phyloP scores from a whole-genome alignment of 192 early-diverging fungal genomes.

The Rhizoclosmatium sp. region DNA sequence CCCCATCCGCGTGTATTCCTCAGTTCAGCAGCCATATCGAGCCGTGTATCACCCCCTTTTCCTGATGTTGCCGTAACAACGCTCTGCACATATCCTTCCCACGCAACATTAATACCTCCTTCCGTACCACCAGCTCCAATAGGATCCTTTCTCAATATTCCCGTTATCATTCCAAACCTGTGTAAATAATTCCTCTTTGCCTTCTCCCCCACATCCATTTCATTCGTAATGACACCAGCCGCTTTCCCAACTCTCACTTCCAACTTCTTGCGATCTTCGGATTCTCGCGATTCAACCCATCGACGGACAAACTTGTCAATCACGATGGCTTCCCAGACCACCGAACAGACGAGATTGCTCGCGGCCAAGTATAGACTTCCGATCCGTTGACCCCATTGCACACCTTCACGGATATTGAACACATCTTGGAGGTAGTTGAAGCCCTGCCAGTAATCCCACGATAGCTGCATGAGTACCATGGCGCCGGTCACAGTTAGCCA shows the following conservation, averaged over 20 bases:
- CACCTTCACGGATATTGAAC: conserved; percentile 42
- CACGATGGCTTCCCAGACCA: conserved; percentile 41
- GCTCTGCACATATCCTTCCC: conserved; percentile 32
- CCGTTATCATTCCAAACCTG: conserved; percentile 27
- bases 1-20: conserved; percentile 14
- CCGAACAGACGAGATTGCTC: conserved; percentile 22
- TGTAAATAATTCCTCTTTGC: conserved; percentile 16
- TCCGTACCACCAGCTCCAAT: neutral
- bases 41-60: conserved; percentile 15
- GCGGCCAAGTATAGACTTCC: conserved; percentile 34
- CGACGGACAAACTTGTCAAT: conserved; percentile 38
- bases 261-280: conserved; percentile 30
- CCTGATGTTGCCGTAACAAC: conserved; percentile 16
- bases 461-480: conserved; percentile 43
- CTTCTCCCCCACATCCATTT: neutral
- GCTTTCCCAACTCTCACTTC: conserved; percentile 5
- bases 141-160: conserved; percentile 5
- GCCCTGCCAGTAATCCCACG: conserved; percentile 30
- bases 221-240: conserved; percentile 24
- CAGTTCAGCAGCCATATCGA: conserved; percentile 37
- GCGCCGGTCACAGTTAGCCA: conserved; percentile 27
- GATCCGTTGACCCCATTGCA: conserved; percentile 41
- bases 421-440: conserved; percentile 33
- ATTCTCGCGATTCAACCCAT: conserved; percentile 37
- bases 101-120: conserved; percentile 8